Evolutionary conservation across 202 grass and related monocot genomes (phyloP).

Genomic region (Setaria viridis): DNA sequence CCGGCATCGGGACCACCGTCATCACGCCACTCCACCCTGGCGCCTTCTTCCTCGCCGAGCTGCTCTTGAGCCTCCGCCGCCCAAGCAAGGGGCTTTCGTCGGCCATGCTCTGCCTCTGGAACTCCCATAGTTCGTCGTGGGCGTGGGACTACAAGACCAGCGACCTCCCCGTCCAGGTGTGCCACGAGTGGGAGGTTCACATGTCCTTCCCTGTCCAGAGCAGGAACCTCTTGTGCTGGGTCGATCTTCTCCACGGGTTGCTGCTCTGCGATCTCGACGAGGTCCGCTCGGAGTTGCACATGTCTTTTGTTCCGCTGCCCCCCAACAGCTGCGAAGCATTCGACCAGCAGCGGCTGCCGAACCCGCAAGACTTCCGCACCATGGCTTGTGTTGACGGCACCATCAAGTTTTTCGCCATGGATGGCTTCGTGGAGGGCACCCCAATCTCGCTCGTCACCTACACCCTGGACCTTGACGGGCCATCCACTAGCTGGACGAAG

Average conservation of each 20-base stretch:
- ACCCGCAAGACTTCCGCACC: background rate
- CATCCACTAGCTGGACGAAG: background rate
- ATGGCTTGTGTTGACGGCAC: background rate
- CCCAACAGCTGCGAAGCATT: background rate
- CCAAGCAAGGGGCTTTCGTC: accelerated
- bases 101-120: background rate
- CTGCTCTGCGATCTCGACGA: background rate
- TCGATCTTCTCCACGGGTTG: constrained; percentile 1
- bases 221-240: constrained; percentile 1
- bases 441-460: background rate
- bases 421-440: background rate
- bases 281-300: background rate
- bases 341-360: accelerated
- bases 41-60: background rate
- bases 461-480: background rate
- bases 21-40: background rate
- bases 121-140: no score
- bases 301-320: background rate
- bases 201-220: background rate
- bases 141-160: background rate
- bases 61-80: background rate
- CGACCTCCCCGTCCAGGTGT: background rate
- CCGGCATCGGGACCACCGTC: background rate
- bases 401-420: background rate
- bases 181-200: background rate